phyloP scores from a whole-genome alignment of 2,329 filamentous ascomycete species.

The Curvularia lunata region DNA sequence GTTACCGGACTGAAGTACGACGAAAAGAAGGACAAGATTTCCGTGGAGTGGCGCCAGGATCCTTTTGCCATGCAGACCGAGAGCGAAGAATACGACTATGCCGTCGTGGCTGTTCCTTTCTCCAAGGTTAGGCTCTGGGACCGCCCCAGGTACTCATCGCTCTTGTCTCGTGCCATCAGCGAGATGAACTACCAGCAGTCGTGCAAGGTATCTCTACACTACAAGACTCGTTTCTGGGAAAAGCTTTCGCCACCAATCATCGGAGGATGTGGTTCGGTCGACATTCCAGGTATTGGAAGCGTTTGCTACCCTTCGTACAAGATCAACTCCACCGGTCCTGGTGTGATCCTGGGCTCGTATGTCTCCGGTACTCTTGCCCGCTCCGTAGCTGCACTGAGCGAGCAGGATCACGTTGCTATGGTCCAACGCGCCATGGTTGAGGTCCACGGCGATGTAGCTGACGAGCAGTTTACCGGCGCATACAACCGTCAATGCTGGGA shows the following conservation, averaged over 20 bases:
- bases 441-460: conserved; percentile 67
- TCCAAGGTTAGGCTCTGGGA: conserved; percentile 68
- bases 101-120: conserved; percentile 70
- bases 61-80: conserved; percentile 53
- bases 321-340: conserved; percentile 68
- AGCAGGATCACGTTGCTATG: conserved; percentile 67
- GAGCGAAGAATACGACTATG: conserved; percentile 67
- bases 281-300: conserved; percentile 66
- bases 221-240: conserved; percentile 68
- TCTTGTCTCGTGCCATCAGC: conserved; percentile 57
- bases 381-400: conserved; percentile 57
- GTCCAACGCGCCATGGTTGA: conserved; percentile 70
- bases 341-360: conserved; percentile 68
- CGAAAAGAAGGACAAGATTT: conserved; percentile 59
- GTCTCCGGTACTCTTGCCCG: conserved; percentile 54
- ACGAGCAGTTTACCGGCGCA: conserved; percentile 68
- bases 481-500: conserved; percentile 72
- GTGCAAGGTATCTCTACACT: conserved; percentile 70
- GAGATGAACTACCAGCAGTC: conserved; percentile 58
- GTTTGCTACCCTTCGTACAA: conserved; percentile 73
- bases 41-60: conserved; percentile 63
- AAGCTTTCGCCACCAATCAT: conserved; percentile 63
- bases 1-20: conserved; percentile 65
- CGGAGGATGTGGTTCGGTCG: conserved; percentile 66
- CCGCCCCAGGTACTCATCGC: conserved; percentile 61